Conservation (phyloP, 2,329 filamentous ascomycete genomes). For the Colletotrichum truncatum region DNA sequence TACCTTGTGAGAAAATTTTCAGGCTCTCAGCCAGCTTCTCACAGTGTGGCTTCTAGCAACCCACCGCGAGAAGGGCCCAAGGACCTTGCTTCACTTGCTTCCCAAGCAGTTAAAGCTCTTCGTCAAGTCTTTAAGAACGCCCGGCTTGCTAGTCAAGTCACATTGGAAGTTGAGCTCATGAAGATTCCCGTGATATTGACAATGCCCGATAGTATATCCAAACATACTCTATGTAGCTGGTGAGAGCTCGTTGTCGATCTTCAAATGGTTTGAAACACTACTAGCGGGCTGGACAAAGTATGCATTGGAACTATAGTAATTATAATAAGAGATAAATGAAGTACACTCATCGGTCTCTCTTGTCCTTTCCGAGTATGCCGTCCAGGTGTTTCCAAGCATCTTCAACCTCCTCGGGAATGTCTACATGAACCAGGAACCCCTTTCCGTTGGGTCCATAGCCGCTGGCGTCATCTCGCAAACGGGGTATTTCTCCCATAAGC, state of each 20-base stretch:
- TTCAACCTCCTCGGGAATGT: slow-evolving; percentile 46
- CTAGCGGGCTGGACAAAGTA: no score
- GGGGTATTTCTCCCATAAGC: slow-evolving; percentile 52
- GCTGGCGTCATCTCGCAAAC: slow-evolving; percentile 49
- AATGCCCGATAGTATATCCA: no score
- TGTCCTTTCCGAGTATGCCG: neutral
- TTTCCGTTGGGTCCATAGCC: slow-evolving; percentile 55
- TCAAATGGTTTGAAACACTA: no score
- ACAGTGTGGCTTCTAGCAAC: neutral
- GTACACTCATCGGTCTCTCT: neutral
- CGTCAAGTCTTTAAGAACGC: neutral
- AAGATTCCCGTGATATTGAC: neutral
- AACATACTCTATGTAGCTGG: no score
- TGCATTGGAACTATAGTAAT: no score
- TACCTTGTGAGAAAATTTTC: neutral
- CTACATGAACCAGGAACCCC: slow-evolving; percentile 53
- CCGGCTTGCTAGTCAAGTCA: neutral
- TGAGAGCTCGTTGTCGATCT: no score
- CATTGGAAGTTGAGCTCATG: neutral
- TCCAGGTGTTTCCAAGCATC: slow-evolving; percentile 39
- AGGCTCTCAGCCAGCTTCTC: neutral
- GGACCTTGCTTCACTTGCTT: neutral
- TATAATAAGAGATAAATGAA: neutral
- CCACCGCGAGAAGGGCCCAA: neutral
- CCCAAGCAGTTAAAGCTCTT: neutral